Base-by-base conservation (phyloP, 495 filamentous ascomycete species). In the Penicillium antarcticum region DNA sequence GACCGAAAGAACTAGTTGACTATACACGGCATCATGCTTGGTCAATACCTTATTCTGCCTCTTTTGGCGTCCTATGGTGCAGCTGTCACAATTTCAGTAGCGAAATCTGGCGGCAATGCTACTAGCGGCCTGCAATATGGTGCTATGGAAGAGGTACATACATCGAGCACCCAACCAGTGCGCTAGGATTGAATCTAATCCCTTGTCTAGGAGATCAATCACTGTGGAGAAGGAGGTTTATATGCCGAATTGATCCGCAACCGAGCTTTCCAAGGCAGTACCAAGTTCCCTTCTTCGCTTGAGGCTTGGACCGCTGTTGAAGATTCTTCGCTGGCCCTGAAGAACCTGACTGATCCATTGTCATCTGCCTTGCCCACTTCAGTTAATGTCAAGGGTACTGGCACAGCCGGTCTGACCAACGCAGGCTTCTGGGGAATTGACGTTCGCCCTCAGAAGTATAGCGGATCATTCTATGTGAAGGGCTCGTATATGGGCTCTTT, bases 161-260 rank as follows among this genome's bases (percentile, higher is more conserved):
- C 26, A 10, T 23, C 21, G 12, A 19, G 18, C 23, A 16, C 11
- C n/a, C 18, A 29, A 4, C 24, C 24, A 16, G 37, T 32, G 6
- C 42, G 16, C 16, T 29, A 0, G 1, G 14, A 16, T 12, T 38
- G 18, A 34, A 33, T 37, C 32, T 63, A 42, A 63, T 4, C 42
- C 44, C 9, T 21, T 16, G 3, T 19, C 0, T 42, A 85, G 81
- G 84, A 87, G 61, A 87, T 87, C 67, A 86, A 87, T 62, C 81
- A 90, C 60, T 86, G 80, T 10, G 87, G 85, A 16, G 87, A 90
- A 59, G 87, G 87, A 18, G 87, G 87, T 33, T 76, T 90, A 42
- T 89, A 91, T 57, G 87, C 84, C 31, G 86, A 91, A 58, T 62
- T 90, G 26, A 83, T 90, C 45, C 73, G 74, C 42, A 91, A 91